Evolutionary conservation across 106 monocot genomes (phyloP), one percentile per base, ranked within the genome.

Genomic region (Phalaenopsis aphrodite): DNA sequence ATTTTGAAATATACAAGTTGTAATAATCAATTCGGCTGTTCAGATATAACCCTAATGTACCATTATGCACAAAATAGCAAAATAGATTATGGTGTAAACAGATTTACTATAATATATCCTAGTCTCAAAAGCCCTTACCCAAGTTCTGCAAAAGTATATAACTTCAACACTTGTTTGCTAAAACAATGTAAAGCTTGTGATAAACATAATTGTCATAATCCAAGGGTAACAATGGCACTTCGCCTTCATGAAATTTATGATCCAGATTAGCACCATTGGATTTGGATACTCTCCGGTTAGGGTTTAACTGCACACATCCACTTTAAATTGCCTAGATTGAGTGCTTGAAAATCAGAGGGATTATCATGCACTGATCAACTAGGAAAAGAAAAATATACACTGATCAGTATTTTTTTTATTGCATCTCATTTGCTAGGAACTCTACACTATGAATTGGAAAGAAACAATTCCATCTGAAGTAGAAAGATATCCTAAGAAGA

Each of bases 61-160:
- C 38, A 69, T 69, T 15, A 21, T 69, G 39, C 69, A 69, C 38
- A 65, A 65, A 65, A 65, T 65, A 65, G 21, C 64, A 65, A 65
- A 65, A 65, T 9, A 65, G 24, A 65, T 24, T 65, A 9, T 65
- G 6, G 64, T 10, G 12, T 52, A 52, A 65, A 65, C 64, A 65
- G 64, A 61, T 65, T n/a, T 24, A 69, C 39, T 61, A 18, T 61
- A 8, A 21, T 61, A 61, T 61, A 21, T 61, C 61, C n/a, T 3
- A 61, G 52, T 52, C 0, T 52, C 52, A 12, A 12, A 14, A 12
- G 52, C 14, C 52, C 12, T 52, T 52, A 52, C 10, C 14, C 52
- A 12, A 52, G 52, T 14, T 52, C 52, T 52, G 14, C 52, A 52
- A 52, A 52, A 52, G 15, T 52, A 12, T 52, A 52, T 12, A 12